Evolutionary conservation across 2,329 filamentous ascomycete species (phyloP).

Genomic region (Penicillium sp.): DNA sequence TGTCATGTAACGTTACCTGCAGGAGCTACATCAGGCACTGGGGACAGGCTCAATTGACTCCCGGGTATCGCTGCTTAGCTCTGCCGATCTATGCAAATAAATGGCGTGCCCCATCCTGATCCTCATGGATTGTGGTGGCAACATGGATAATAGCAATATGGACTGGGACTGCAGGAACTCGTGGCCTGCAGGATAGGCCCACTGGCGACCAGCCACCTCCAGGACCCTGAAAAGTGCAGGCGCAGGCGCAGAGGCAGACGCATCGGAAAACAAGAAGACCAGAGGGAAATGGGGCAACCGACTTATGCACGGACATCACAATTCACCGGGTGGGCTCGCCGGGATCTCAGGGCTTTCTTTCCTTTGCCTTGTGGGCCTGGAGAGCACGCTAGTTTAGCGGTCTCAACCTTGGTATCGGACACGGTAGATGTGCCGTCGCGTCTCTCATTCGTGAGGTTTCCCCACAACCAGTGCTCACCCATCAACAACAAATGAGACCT

Average conservation of each 20-base stretch:
- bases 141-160: neutral
- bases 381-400: constrained; percentile 6
- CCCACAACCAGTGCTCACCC: constrained; percentile 18
- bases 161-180: constrained; percentile 16
- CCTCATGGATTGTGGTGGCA: neutral
- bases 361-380: neutral
- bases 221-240: constrained; percentile 5
- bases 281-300: neutral
- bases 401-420: constrained; percentile 11
- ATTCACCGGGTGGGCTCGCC: neutral
- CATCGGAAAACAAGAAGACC: neutral
- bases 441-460: constrained; percentile 28
- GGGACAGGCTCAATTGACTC: constrained; percentile 11
- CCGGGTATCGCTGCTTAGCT: constrained; percentile 4
- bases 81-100: constrained; percentile 2
- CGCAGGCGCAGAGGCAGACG: too few species aligned
- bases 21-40: constrained; percentile 11
- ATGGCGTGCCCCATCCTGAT: neutral
- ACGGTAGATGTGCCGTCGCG: constrained; percentile 1
- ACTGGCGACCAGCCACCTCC: constrained; percentile 2
- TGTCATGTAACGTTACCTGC: constrained; percentile 27
- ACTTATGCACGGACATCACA: constrained; percentile 6
- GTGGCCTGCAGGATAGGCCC: constrained; percentile 11
- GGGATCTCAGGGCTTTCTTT: neutral
- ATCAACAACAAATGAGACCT: constrained; percentile 18